Percentiles rank a stretch among this genome's conserved stretches.
Evolutionary conservation across 1,139 yeast genomes (phyloP).

Genomic region (Scheffersomyces stambukii): DNA sequence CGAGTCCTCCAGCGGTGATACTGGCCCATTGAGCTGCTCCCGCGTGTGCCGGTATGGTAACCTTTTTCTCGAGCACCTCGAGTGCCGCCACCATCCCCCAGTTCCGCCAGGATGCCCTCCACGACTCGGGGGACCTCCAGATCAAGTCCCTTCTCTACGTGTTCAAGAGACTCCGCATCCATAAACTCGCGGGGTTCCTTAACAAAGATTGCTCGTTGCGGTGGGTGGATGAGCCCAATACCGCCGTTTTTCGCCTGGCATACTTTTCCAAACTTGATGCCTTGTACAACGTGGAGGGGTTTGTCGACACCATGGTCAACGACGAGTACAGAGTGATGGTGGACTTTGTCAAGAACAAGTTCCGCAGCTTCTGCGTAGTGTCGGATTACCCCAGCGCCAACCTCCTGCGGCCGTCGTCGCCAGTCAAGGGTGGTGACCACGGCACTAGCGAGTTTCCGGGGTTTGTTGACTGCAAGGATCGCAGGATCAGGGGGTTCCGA

Average conservation of each 20-base stretch:
- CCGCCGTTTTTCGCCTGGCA: slow-evolving; percentile 3
- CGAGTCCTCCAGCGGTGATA: slow-evolving; percentile 1
- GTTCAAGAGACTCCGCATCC: slow-evolving; percentile 50
- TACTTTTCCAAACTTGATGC: slow-evolving; percentile 40
- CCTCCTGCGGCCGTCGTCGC: slow-evolving; percentile 15
- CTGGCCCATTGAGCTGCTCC: no score
- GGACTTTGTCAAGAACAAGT: slow-evolving; percentile 63
- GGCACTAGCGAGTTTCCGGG: slow-evolving; percentile 16
- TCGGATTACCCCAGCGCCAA: slow-evolving; percentile 38
- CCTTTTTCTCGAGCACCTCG: no score
- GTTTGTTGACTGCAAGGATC: slow-evolving; percentile 23
- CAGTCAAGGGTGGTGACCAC: slow-evolving; percentile 17
- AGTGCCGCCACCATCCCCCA: no score
- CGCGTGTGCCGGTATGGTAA: no score
- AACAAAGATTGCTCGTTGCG: slow-evolving; percentile 17
- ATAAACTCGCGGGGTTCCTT: slow-evolving; percentile 38
- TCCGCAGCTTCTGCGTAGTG: slow-evolving; percentile 54
- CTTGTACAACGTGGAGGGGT: slow-evolving; percentile 45
- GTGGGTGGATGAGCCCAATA: slow-evolving; percentile 9
- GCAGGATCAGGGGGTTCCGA: slow-evolving; percentile 24
- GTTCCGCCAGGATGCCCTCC: no score
- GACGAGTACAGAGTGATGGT: slow-evolving; percentile 62
- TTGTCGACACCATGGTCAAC: slow-evolving; percentile 34
- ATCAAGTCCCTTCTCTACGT: slow-evolving; percentile 53
- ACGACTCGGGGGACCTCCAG: slow-evolving; percentile 58